phyloP scores from a whole-genome alignment of 2,329 filamentous ascomycete genomes.

The Dactylellina drechsleri region DNA sequence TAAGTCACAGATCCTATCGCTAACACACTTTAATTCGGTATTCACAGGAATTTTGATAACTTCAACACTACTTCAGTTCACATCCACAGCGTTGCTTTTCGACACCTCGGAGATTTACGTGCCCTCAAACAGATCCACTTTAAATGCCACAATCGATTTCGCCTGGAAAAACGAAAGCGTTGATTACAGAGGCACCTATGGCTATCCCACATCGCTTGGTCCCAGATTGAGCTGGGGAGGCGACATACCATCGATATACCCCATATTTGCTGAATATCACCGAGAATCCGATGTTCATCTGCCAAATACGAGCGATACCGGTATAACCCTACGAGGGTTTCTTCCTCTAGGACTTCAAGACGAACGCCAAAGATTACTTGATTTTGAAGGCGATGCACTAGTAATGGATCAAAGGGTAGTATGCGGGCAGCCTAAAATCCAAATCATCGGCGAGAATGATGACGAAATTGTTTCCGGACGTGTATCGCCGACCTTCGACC shows the following conservation, averaged over 20 bases:
- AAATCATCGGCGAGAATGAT: not conserved
- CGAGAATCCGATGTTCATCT: not conserved
- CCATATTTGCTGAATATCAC: slow-evolving; percentile 4
- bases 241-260: not conserved
- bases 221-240: slow-evolving; percentile 5
- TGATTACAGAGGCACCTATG: not conserved
- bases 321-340: slow-evolving; percentile 8
- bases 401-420: slow-evolving; percentile 12
- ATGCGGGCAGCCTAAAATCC: not conserved
- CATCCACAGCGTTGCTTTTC: slow-evolving; percentile 8
- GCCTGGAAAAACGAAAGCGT: not conserved
- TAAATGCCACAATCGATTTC: not conserved
- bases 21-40: too few species aligned
- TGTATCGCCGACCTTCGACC: not conserved
- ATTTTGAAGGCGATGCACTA: slow-evolving; percentile 1
- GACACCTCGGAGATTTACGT: slow-evolving; percentile 7
- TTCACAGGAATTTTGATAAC: slow-evolving; percentile 8
- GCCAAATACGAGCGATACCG: slow-evolving; percentile 7
- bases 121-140: not conserved
- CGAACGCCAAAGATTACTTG: not conserved
- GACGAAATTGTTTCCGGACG: not conserved
- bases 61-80: slow-evolving; percentile 10
- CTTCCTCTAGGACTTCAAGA: not conserved
- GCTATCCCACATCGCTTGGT: slow-evolving; percentile 9
- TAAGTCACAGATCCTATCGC: too few species aligned